Evolutionary conservation across 805 yeast genomes (phyloP), one percentile per base, ranked within the genome.

Genomic region (Pichia ethanolica): DNA sequence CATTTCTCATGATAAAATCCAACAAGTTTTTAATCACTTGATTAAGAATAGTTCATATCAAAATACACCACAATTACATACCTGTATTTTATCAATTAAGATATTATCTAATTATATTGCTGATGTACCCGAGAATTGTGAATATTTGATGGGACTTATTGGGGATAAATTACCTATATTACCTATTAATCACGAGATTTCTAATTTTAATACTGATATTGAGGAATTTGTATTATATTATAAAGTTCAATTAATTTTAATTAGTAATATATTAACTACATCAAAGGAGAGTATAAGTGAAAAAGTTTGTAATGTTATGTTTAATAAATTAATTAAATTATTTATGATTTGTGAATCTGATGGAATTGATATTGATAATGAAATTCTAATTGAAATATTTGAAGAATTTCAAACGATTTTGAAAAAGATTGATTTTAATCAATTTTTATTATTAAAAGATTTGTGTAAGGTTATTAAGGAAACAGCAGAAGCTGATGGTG

Each of bases 91-190:
- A 34, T 35, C 42, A 12, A 14, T 38, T 5, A 52, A 54, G 49
- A 48, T 53, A 1, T 42, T 56, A 11, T 48, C 52, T 11, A 56
- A 56, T 38, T 56, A 50, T 48, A 53, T 56, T 28, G 47, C 59
- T 3, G 59, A 56, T 33, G 45, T 49, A 3, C 32, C 34, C 1
- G 53, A 45, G 12, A 56, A 56, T 46, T 26, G 47, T 4, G 7
- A 39, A 27, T 40, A 45, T 30, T 27, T 50, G 1, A 41, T 39
- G n/a, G 33, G 36, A 5, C 12, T 42, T 26, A 7, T 44, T 2
- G 20, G 34, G 5, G 35, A 46, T 30, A 13, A 9, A 0, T 11
- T 45, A 10, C 46, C 37, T 2, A 44, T 44, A 13, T 11, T 28
- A 10, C 39, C 50, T 39, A n/a, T 12, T 25, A 13, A 46, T 27